phyloP scores from a whole-genome alignment of 2,329 filamentous ascomycete species.

The Phyllosticta citribraziliensis region DNA sequence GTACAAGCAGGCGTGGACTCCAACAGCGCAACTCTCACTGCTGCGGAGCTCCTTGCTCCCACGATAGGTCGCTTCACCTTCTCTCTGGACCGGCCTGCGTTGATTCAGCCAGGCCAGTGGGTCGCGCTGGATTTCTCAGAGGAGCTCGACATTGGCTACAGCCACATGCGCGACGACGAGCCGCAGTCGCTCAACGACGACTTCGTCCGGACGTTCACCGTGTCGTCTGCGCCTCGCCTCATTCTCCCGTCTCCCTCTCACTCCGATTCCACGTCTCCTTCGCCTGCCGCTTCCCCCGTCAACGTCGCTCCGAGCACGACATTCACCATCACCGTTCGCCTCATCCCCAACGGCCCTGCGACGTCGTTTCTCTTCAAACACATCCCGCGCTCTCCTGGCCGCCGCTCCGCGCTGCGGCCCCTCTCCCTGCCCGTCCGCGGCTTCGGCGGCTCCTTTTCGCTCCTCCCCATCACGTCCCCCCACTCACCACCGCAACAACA shows the following conservation, averaged over 20 bases:
- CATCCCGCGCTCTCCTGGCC: slow-evolving; percentile 32
- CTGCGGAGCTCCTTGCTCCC: slow-evolving; percentile 53
- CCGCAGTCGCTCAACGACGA: slow-evolving; percentile 76
- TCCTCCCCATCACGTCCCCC: slow-evolving; percentile 21
- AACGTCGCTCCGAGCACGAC: slow-evolving; percentile 22
- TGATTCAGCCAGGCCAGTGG: slow-evolving; percentile 65
- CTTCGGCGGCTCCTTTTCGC: slow-evolving; percentile 57
- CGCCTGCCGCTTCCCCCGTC: slow-evolving; percentile 15
- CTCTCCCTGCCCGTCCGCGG: slow-evolving; percentile 61
- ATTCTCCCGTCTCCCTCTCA: background rate
- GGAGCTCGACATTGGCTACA: slow-evolving; percentile 64
- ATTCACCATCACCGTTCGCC: slow-evolving; percentile 64
- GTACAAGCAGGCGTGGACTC: slow-evolving; percentile 2
- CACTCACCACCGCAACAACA: background rate
- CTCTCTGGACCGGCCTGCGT: slow-evolving; percentile 30
- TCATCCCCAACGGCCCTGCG: slow-evolving; percentile 49
- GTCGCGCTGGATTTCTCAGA: slow-evolving; percentile 62
- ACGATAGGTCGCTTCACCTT: slow-evolving; percentile 58
- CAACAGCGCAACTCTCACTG: slow-evolving; percentile 46
- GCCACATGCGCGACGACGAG: slow-evolving; percentile 75
- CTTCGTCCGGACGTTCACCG: slow-evolving; percentile 72
- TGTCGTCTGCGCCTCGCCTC: slow-evolving; percentile 50
- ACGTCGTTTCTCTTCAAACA: slow-evolving; percentile 56
- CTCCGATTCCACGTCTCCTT: too few species aligned
- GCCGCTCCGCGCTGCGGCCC: slow-evolving; percentile 10